These are phyloP conservation scores for Aspergillus panamensis DNA, from an alignment of 495 filamentous ascomycete species.

Conservation along the genomic window DNA sequence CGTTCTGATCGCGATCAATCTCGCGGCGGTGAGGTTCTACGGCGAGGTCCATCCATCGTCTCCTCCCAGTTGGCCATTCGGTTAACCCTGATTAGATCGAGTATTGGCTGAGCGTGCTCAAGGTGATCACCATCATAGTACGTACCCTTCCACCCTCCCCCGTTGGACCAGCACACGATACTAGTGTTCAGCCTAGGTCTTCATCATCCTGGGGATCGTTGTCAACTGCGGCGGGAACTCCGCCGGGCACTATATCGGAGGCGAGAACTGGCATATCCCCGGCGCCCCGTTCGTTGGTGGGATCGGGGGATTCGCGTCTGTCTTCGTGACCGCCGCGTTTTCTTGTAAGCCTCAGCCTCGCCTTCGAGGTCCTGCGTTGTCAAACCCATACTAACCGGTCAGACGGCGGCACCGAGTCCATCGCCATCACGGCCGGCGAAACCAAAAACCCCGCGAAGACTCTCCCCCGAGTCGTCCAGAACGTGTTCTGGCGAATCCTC, in stretches of 20 bases:
- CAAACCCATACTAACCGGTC: conserved; percentile 9
- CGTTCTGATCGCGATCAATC: conserved; percentile 46
- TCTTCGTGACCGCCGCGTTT: conserved; percentile 53
- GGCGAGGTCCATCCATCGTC: conserved; percentile 43
- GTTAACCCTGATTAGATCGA: conserved; percentile 36
- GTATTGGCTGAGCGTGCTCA: conserved; percentile 54
- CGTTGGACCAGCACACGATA: neutral
- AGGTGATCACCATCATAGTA: conserved; percentile 54
- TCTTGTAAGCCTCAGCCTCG: conserved; percentile 36
- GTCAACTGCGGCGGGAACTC: conserved; percentile 51
- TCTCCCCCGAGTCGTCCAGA: conserved; percentile 48
- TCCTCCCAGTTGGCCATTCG: neutral
- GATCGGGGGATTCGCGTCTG: conserved; percentile 51
- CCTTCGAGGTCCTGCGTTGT: neutral
- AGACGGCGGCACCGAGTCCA: conserved; percentile 54
- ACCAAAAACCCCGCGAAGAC: conserved; percentile 47
- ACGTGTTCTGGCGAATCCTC: conserved; percentile 53
- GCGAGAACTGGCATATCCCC: conserved; percentile 41
- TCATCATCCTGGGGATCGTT: conserved; percentile 50
- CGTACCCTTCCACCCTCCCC: conserved; percentile 13
- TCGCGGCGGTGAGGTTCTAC: conserved; percentile 51
- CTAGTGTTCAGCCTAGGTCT: conserved; percentile 34
- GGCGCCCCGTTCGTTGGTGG: conserved; percentile 53
- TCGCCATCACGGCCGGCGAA: conserved; percentile 55
- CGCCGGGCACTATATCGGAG: conserved; percentile 44